Conservation (phyloP, 495 filamentous ascomycete species). For the Annulohypoxylon bovei region DNA sequence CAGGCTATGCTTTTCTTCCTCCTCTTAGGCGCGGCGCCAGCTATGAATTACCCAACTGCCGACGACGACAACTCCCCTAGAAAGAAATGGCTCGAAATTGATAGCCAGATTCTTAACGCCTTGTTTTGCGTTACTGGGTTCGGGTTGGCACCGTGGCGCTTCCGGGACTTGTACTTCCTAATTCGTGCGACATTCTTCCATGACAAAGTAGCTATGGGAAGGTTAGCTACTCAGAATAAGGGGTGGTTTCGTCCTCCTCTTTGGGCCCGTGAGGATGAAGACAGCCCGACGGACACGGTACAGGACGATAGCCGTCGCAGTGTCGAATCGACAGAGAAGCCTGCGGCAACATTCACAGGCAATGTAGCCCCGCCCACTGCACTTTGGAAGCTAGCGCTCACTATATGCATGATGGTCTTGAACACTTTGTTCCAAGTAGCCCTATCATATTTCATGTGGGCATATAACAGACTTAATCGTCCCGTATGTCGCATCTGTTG, state of each 20-base stretch:
- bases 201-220: constrained; percentile 45
- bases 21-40: constrained; percentile 70
- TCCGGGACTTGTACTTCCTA: constrained; percentile 79
- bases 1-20: constrained; percentile 79
- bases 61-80: constrained; percentile 69
- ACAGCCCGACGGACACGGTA: not conserved
- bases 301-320: constrained; percentile 49
- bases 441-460: constrained; percentile 74
- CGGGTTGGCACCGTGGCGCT: constrained; percentile 84
- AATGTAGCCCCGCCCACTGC: constrained; percentile 63
- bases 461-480: constrained; percentile 64
- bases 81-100: constrained; percentile 75
- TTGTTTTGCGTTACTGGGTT: constrained; percentile 90
- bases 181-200: not conserved
- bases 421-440: constrained; percentile 72
- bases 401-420: constrained; percentile 67
- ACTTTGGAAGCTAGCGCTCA: constrained; percentile 72
- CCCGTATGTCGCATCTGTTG: constrained; percentile 46
- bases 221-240: constrained; percentile 27
- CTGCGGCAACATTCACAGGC: constrained; percentile 62
- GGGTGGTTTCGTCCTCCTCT: constrained; percentile 28
- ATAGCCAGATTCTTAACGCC: constrained; percentile 78
- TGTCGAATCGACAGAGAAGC: constrained; percentile 53
- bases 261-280: constrained; percentile 8
- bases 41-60: constrained; percentile 74